Base-by-base conservation (phyloP, 2,329 filamentous ascomycete species). In the Pseudodiploospora longispora region DNA sequence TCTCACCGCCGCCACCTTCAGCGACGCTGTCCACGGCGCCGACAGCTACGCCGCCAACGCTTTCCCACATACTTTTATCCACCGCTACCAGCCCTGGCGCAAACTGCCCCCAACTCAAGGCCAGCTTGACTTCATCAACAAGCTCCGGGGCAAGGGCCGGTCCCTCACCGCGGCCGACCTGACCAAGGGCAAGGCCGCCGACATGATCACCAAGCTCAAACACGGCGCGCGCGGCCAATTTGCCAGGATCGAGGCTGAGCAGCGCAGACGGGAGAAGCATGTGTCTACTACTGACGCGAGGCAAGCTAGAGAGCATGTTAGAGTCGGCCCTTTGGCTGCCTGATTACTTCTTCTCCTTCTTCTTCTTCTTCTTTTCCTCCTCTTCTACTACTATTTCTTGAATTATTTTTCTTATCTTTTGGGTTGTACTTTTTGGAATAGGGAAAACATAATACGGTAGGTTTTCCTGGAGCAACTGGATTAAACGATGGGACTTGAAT, bases 131-230 rank as follows among this genome's bases (percentile, higher is more conserved):
- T 83, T 85, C 44, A 61, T 93, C 42, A 88, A 89, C 57, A 84
- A 80, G 56, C 56, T 82, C 4, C 71, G 82, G 6, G 64, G 64
- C 1, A 66, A 75, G 42, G 49, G 52, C 70, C 67, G 80, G 29
- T 67, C 75, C 42, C 58, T 89, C 41, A 72, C 67, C 2, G 53
- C 64, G 0, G 65, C 67, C 0, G 74, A 81, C 29, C 55, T 95
- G 46, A 89, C 77, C 10, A 93, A 90, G 58, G 91, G 91, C 6
- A 80, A 80, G 59, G 90, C 89, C 4, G 76, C 76, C 4, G 90
- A 96, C 60, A 90, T 95, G 84, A 95, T 97, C 51, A 94, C 87
- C 6, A 94, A 95, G 63, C 59, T 95, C 49, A 91, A 84, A 61
- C 85, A 93, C 59, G 91, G 91, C 1, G 87, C 86, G 1, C 78